These are phyloP conservation scores for Rhizopogon salebrosus DNA, from an alignment of 768 basidiomycete species.

Conservation along the genomic window DNA sequence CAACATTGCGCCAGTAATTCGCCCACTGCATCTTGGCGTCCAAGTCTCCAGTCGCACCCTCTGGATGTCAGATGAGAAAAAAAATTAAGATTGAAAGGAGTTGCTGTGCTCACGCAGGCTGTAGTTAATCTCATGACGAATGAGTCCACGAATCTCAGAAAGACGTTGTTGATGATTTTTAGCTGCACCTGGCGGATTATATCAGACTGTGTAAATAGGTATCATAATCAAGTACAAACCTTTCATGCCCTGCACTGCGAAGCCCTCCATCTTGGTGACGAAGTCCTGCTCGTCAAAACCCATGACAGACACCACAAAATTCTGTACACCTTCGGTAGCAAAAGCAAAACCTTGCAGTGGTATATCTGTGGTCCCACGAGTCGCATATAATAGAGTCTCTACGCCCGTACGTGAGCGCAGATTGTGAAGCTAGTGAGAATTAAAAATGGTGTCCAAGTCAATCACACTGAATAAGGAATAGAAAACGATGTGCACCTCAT, in stretches of 20 bases:
- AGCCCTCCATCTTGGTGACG: constrained; percentile 6
- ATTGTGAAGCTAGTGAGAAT: neutral
- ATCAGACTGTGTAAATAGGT: no score
- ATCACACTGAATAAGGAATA: no score
- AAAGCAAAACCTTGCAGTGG: neutral
- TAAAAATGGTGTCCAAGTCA: no score
- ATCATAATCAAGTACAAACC: neutral
- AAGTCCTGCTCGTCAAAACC: constrained; percentile 2
- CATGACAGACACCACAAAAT: constrained; percentile 5
- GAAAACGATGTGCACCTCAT: constrained; percentile 2
- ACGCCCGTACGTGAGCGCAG: constrained; percentile 1
- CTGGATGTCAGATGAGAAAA: neutral
- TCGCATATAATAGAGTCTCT: constrained; percentile 3
- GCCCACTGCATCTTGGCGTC: constrained; percentile 3
- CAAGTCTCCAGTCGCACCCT: neutral
- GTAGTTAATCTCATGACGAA: neutral
- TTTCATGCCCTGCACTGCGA: constrained; percentile 2
- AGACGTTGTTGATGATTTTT: neutral
- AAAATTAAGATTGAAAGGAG: neutral
- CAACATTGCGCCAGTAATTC: neutral
- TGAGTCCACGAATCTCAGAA: neutral
- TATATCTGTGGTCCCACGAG: constrained; percentile 1
- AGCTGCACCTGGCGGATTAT: constrained; percentile 1
- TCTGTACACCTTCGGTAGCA: neutral
- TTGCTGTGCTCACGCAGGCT: neutral